Evolutionary conservation across 768 basidiomycete species (phyloP).

Genomic region (Rhizopogon salebrosus): DNA sequence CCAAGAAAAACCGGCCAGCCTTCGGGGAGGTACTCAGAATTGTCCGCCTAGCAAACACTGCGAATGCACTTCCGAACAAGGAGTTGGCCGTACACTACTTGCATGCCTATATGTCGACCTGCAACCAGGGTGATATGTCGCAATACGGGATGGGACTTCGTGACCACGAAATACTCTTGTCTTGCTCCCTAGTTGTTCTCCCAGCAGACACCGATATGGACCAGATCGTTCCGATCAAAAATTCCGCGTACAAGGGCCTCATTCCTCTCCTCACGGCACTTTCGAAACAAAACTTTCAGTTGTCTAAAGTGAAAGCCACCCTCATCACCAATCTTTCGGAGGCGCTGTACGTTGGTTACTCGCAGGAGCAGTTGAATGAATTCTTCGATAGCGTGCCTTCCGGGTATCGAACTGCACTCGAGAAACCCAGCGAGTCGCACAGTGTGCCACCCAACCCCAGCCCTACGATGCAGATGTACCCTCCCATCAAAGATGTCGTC

Average conservation of each 20-base stretch:
- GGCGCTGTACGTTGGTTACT: slow-evolving; percentile 15
- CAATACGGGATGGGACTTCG: slow-evolving; percentile 24
- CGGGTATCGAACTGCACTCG: neutral
- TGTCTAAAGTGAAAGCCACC: slow-evolving; percentile 22
- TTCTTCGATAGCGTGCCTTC: slow-evolving; percentile 15
- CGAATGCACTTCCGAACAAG: neutral
- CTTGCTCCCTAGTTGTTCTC: slow-evolving; percentile 31
- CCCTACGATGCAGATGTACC: slow-evolving; percentile 7
- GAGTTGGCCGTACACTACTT: slow-evolving; percentile 35
- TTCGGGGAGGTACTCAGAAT: slow-evolving; percentile 29
- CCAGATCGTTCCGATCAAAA: slow-evolving; percentile 11
- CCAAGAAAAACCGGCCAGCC: slow-evolving; percentile 6
- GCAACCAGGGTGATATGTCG: slow-evolving; percentile 21
- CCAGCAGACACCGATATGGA: slow-evolving; percentile 13
- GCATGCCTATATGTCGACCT: slow-evolving; percentile 39
- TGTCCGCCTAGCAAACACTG: neutral
- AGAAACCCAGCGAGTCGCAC: neutral
- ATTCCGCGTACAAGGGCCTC: slow-evolving; percentile 35
- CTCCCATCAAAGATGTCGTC: slow-evolving; percentile 7
- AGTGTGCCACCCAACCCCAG: neutral
- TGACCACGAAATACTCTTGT: slow-evolving; percentile 43
- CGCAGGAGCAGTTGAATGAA: slow-evolving; percentile 15
- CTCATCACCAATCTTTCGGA: slow-evolving; percentile 16
- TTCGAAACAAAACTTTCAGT: slow-evolving; percentile 23
- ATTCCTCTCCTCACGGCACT: slow-evolving; percentile 39